Percentiles rank a stretch among this genome's conserved stretches.
Conservation (phyloP, 768 basidiomycete species). For the Naganishia vishniacii region DNA sequence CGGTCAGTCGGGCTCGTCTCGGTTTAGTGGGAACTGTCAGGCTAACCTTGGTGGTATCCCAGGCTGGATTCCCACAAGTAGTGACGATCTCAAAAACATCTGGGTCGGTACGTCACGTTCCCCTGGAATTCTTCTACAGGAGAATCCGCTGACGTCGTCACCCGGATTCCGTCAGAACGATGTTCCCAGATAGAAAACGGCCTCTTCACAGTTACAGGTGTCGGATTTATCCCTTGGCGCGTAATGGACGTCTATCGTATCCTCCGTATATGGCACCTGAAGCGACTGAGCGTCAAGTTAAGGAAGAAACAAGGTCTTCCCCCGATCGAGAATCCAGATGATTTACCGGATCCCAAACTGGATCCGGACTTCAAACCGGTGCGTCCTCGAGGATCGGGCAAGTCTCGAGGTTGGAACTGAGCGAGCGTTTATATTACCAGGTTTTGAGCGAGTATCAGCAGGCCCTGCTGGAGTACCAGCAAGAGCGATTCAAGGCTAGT, state of each 20-base stretch:
- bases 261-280: slow-evolving; percentile 67
- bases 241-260: slow-evolving; percentile 71
- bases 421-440: slow-evolving; percentile 15
- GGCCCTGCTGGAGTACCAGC: slow-evolving; percentile 41
- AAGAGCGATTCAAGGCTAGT: slow-evolving; percentile 44
- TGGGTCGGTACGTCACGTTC: slow-evolving; percentile 56
- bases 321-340: slow-evolving; percentile 62
- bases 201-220: slow-evolving; percentile 72
- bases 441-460: slow-evolving; percentile 47
- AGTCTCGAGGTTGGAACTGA: background rate
- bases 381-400: slow-evolving; percentile 3
- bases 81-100: slow-evolving; percentile 63
- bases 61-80: slow-evolving; percentile 62
- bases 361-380: slow-evolving; percentile 46
- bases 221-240: slow-evolving; percentile 71
- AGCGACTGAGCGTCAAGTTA: slow-evolving; percentile 58
- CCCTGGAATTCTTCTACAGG: background rate
- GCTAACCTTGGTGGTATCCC: background rate
- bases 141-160: no score
- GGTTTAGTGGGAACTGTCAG: background rate
- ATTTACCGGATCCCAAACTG: slow-evolving; percentile 66
- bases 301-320: slow-evolving; percentile 64
- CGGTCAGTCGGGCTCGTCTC: slow-evolving; percentile 50
- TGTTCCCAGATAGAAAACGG: slow-evolving; percentile 72
- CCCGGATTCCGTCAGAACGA: slow-evolving; percentile 58